phyloP scores from a whole-genome alignment of 2,329 filamentous ascomycete genomes.

The Venturia effusa region DNA sequence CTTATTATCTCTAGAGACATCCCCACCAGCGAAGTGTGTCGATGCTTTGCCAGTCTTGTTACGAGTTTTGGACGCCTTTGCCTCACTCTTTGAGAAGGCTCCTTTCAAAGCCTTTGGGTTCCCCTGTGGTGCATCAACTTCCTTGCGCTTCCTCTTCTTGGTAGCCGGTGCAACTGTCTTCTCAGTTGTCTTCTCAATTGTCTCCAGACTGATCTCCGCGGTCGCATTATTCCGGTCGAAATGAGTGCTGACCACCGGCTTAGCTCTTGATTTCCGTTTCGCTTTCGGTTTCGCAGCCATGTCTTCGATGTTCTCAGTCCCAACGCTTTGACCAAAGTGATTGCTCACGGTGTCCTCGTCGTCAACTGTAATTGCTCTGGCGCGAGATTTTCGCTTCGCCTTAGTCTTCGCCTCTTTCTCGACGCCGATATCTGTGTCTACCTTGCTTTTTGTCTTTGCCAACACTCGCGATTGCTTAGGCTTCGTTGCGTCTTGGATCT shows the following conservation, averaged over 20 bases:
- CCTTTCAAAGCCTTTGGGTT: background rate
- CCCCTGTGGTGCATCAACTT: background rate
- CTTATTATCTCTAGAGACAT: background rate
- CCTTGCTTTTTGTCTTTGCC: background rate
- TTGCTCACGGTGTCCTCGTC: background rate
- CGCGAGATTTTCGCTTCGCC: background rate
- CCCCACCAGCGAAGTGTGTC: background rate
- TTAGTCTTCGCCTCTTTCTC: background rate
- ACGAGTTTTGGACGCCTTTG: background rate
- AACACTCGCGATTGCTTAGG: background rate
- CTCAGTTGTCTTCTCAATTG: background rate
- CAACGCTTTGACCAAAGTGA: background rate
- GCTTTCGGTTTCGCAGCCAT: background rate
- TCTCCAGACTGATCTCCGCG: background rate
- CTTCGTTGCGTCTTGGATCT: background rate
- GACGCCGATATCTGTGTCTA: background rate
- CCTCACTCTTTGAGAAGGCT: background rate
- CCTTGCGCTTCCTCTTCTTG: slow-evolving; percentile 1
- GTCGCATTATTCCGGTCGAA: background rate
- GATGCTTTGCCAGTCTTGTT: background rate
- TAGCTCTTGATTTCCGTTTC: background rate
- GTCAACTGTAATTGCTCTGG: background rate
- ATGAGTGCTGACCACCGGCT: background rate
- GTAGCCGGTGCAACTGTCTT: background rate
- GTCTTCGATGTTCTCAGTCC: background rate